A percentile compares a stretch with the other conserved stretches of the same genome.
phyloP scores from a whole-genome alignment of 2,329 filamentous ascomycete species.

The Gnomoniopsis sp. region DNA sequence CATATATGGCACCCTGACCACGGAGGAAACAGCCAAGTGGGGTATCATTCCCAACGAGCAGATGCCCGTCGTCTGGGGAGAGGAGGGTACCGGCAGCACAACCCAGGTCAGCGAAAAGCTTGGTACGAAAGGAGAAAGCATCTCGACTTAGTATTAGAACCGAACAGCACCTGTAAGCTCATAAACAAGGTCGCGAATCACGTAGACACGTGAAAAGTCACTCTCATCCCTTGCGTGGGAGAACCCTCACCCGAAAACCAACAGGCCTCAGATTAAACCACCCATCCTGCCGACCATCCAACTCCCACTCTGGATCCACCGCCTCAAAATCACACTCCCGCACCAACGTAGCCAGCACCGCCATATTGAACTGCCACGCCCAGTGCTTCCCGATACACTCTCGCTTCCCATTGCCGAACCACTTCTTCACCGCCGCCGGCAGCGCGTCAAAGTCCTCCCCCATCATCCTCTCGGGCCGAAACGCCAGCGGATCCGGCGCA shows the following conservation, averaged over 20 bases:
- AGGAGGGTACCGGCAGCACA: neutral
- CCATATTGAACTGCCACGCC: slow-evolving; percentile 43
- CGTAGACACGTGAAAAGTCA: too few relatives aligned
- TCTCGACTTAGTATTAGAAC: too few relatives aligned
- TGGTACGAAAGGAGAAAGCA: slow-evolving; percentile 1
- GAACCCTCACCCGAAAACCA: slow-evolving; percentile 39
- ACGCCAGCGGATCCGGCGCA: slow-evolving; percentile 39
- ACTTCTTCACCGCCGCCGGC: slow-evolving; percentile 44
- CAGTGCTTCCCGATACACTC: slow-evolving; percentile 50
- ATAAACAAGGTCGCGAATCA: too few relatives aligned
- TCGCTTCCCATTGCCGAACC: slow-evolving; percentile 50
- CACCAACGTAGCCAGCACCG: slow-evolving; percentile 40
- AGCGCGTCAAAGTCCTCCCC: slow-evolving; percentile 40
- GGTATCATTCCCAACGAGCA: slow-evolving; percentile 7
- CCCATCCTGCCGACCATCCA: slow-evolving; percentile 39
- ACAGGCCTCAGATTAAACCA: slow-evolving; percentile 52
- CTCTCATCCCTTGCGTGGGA: too few relatives aligned
- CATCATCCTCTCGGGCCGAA: slow-evolving; percentile 47
- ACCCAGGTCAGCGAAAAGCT: slow-evolving; percentile 10
- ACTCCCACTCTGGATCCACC: slow-evolving; percentile 36
- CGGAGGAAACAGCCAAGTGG: slow-evolving; percentile 34
- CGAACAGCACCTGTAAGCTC: too few relatives aligned
- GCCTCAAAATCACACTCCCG: slow-evolving; percentile 43
- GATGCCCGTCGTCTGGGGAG: neutral
- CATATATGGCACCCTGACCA: slow-evolving; percentile 42